Percentiles rank a stretch among this genome's conserved stretches.
Conservation (phyloP, 306 rosid species). For the Cucurbita ficifolia region DNA sequence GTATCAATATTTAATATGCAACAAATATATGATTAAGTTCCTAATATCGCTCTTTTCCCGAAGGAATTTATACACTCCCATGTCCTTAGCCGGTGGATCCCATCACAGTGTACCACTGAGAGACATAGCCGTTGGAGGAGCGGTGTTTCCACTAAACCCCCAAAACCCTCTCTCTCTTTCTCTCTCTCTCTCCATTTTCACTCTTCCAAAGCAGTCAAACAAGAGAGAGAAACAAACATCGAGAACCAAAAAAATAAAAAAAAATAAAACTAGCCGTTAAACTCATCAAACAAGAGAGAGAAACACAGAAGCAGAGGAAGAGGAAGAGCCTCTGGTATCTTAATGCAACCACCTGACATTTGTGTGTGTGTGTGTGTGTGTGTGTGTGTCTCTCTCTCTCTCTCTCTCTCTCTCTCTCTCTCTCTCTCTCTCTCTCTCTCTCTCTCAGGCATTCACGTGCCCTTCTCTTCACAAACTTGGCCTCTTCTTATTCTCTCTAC, state of each 20-base stretch:
- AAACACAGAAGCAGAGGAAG: background rate
- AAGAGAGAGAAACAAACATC: background rate
- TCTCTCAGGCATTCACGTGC: background rate
- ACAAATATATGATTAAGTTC: background rate
- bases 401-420: conserved; percentile 12
- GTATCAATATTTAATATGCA: no score
- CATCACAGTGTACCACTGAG: background rate
- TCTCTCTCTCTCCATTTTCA: background rate
- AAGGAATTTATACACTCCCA: background rate
- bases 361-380: no score
- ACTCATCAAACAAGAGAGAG: conserved; percentile 11
- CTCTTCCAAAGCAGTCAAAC: background rate
- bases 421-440: conserved; percentile 8
- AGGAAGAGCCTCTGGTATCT: conserved; percentile 19
- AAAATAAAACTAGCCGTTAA: conserved; percentile 65
- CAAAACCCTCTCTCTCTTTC: background rate
- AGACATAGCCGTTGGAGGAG: conserved; percentile 8
- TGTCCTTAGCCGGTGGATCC: background rate
- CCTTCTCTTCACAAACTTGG: conserved; percentile 8
- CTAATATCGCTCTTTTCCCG: background rate
- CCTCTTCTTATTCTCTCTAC: conserved; percentile 11
- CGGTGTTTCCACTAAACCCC: background rate
- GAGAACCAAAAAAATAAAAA: background rate
- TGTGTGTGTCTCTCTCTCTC: conserved; percentile 13
- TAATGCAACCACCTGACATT: conserved; percentile 36